Conservation (phyloP, 1,284 basidiomycete genomes). For the Paramarasmius palmivorus region DNA sequence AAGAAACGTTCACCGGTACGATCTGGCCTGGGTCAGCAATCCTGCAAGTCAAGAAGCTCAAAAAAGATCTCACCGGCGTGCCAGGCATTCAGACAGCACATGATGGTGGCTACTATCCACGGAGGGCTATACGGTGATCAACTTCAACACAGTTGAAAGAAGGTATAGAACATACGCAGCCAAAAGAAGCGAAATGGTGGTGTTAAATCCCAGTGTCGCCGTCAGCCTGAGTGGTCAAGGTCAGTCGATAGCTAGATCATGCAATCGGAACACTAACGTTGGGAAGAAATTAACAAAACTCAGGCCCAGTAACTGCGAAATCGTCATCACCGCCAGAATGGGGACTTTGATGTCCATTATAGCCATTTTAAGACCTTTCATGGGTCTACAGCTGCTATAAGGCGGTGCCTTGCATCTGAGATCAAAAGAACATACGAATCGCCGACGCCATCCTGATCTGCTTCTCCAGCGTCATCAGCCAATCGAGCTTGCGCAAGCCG, state of each 20-base stretch:
- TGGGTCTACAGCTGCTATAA: no score
- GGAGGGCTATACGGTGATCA: slow-evolving; percentile 48
- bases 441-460: slow-evolving; percentile 51
- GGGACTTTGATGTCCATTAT: slow-evolving; percentile 63
- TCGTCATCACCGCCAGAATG: slow-evolving; percentile 58
- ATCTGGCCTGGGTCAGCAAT: slow-evolving; percentile 34
- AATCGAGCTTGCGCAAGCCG: slow-evolving; percentile 71
- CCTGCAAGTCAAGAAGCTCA: slow-evolving; percentile 14
- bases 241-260: neutral
- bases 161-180: slow-evolving; percentile 51
- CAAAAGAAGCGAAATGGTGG: slow-evolving; percentile 60
- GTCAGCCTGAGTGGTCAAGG: slow-evolving; percentile 46
- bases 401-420: neutral
- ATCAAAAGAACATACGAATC: slow-evolving; percentile 6
- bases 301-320: slow-evolving; percentile 56
- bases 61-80: slow-evolving; percentile 49
- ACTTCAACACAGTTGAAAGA: neutral
- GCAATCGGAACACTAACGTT: slow-evolving; percentile 42
- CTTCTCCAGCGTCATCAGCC: slow-evolving; percentile 74
- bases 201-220: slow-evolving; percentile 63
- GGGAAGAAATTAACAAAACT: slow-evolving; percentile 79
- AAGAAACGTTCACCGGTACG: slow-evolving; percentile 67
- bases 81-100: slow-evolving; percentile 63
- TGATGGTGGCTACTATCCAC: slow-evolving; percentile 58
- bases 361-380: slow-evolving; percentile 57